Evolutionary conservation across 768 basidiomycete genomes (phyloP), one percentile per base, ranked within the genome.

Genomic region (Candolleomyces eurysporus): DNA sequence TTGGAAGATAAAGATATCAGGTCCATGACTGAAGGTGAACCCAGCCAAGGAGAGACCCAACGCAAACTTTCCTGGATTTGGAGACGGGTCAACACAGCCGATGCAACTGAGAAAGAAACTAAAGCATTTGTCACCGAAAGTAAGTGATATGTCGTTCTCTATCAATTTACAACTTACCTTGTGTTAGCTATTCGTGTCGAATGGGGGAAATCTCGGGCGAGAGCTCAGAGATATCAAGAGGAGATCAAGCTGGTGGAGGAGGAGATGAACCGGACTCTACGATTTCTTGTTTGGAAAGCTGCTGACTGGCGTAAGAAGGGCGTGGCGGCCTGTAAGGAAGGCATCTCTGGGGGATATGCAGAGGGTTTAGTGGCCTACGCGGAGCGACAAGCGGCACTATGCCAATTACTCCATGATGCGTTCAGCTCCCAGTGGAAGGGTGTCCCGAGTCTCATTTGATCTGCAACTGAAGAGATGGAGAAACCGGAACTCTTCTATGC

Each of bases 171-270:
- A 5, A 4, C 32, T 5, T 32, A 5, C 32, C 32, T n/a, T n/a
- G n/a, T n/a, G n/a, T n/a, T 17, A 53, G 52, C 32, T 11, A 32
- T 31, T 3, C 26, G 32, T 3, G 26, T 53, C 9, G 52, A 53
- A 19, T 57, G 55, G 55, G 45, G 3, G 3, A 53, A 53, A 30
- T 53, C 52, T 7, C 13, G 31, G 5, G 52, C 52, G 4, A 5
- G 52, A 5, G 52, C 30, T 9, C 39, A 19, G 17, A 4, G 55
- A 8, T 43, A 30, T 10, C n/a, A 6, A 4, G 65, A 66, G 40
- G 65, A 66, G 54, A 63, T 66, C 8, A 46, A 61, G 57, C 32
- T 66, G 0, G 26, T 66, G 14, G 56, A 60, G 21, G 65, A 66
- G 51, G 65, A 66, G 61, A 66, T 66, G 65, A 48, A 59, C 2